Evolutionary conservation across 768 basidiomycete species (phyloP).

Genomic region (Podaxis sp.): DNA sequence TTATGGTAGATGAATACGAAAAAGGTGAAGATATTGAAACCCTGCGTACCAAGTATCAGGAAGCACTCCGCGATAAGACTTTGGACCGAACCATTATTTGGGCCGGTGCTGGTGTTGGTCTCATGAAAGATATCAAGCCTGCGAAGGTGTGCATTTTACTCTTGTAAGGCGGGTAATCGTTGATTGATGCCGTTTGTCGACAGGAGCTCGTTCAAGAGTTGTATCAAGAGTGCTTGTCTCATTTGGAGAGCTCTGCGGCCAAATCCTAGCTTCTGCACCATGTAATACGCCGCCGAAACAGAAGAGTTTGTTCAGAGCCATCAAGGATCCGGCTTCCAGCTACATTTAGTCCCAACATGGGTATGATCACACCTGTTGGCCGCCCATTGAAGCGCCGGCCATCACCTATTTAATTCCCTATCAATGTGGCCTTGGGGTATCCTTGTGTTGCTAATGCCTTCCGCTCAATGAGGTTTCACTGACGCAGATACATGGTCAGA

Average conservation of each 20-base stretch:
- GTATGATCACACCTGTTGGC: background rate
- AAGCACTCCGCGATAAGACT: slow-evolving; percentile 46
- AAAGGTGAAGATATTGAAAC: slow-evolving; percentile 43
- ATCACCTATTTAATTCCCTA: background rate
- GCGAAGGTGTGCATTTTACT: slow-evolving; percentile 32
- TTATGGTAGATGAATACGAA: slow-evolving; percentile 57
- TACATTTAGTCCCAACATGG: background rate
- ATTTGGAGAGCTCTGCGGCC: slow-evolving; percentile 22
- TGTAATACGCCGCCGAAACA: no score
- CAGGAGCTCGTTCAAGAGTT: slow-evolving; percentile 59
- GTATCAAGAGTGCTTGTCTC: slow-evolving; percentile 42
- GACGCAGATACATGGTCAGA: background rate
- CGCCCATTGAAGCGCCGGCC: background rate
- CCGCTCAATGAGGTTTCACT: background rate
- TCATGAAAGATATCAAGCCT: slow-evolving; percentile 44
- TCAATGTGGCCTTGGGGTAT: background rate
- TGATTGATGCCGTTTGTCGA: background rate
- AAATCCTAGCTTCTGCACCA: background rate
- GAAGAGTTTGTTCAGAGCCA: no score
- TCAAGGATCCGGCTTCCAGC: background rate
- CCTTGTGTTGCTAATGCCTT: background rate
- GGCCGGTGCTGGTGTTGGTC: slow-evolving; percentile 66
- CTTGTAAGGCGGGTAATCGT: no score
- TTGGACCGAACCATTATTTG: slow-evolving; percentile 56
- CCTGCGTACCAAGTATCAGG: slow-evolving; percentile 42